phyloP scores from a whole-genome alignment of 768 basidiomycete genomes.

The Solioccasus polychromus region DNA sequence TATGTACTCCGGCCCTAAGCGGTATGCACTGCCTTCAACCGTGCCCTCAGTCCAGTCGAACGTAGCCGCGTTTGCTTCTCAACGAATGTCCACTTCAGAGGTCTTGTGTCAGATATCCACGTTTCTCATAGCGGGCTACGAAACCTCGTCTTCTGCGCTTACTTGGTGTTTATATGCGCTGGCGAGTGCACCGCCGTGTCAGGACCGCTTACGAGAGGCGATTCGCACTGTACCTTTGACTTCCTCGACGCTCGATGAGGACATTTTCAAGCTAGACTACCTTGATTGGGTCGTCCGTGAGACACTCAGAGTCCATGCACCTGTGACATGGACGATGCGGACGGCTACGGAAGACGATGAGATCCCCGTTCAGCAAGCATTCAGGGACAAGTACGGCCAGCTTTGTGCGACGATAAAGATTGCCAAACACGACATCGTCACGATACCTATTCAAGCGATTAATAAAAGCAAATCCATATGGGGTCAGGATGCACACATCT shows the following conservation, averaged over 20 bases:
- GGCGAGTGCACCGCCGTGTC: conserved; percentile 42
- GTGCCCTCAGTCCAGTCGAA: conserved; percentile 55
- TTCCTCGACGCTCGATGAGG: conserved; percentile 21
- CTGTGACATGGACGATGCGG: conserved; percentile 60
- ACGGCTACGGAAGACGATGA: conserved; percentile 45
- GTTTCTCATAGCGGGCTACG: conserved; percentile 64
- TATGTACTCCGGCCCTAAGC: conserved; percentile 27
- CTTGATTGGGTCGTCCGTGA: conserved; percentile 65
- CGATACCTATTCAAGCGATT: conserved; percentile 57
- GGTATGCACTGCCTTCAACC: background rate
- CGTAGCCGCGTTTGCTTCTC: conserved; percentile 38
- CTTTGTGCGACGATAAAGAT: conserved; percentile 36
- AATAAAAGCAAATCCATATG: conserved; percentile 56
- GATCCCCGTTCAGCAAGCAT: conserved; percentile 46
- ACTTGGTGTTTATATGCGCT: conserved; percentile 65
- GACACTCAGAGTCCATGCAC: conserved; percentile 51
- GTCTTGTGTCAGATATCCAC: conserved; percentile 62
- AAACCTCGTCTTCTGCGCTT: conserved; percentile 56
- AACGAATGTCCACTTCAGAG: conserved; percentile 56
- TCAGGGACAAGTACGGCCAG: conserved; percentile 32
- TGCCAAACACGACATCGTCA: conserved; percentile 52
- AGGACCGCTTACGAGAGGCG: conserved; percentile 46
- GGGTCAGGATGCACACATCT: conserved; percentile 63
- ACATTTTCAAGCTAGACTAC: conserved; percentile 44
- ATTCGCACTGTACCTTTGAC: conserved; percentile 30